Evolutionary conservation across 495 filamentous ascomycete genomes (phyloP), one percentile per base, ranked within the genome.

Genomic region (Podospora sp.): DNA sequence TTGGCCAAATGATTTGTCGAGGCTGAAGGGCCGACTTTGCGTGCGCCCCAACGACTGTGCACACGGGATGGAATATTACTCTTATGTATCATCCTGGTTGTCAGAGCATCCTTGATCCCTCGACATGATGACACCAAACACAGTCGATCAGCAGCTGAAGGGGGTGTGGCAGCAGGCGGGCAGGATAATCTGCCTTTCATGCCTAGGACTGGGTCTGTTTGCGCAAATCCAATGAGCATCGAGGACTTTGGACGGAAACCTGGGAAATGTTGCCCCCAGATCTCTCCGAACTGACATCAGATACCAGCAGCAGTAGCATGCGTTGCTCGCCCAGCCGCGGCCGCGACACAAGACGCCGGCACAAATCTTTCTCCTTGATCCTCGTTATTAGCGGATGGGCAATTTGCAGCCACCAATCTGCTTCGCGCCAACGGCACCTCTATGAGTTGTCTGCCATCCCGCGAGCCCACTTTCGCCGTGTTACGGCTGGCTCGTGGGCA

Each of bases 31-130:
- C 60, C 67, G 67, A 69, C 57, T 68, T 57, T 53, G 56, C 58
- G 40, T 60, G 53, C 60, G 69, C 63, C 36, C 50, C 20, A 66
- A 65, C 26, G 69, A 72, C 72, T 72, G 72, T 72, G 72, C 72
- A 74, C 72, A 72, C 72, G 72, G 72, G 69, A 72, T 67, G 67
- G 40, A 60, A 26, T 68, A 65, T 68, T 72, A 66, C 35, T 50
- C 29, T 57, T 58, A 66, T 66, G 57, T 56, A 35, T 61, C 60
- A 72, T 66, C 65, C 66, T 49, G 51, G 68, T 20, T 29, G 50
- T 57, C 51, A 40, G 21, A 57, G 33, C 27, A 65, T 57, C 51
- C 52, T 57, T 55, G 62, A 46, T 40, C 33, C 63, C 29, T 58
- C 29, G 36, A 25, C 35, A 56, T 35, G 50, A 65, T 40, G 51